These are phyloP conservation scores for Myochromella boudieri DNA, from an alignment of 768 basidiomycete genomes.

Conservation along the genomic window DNA sequence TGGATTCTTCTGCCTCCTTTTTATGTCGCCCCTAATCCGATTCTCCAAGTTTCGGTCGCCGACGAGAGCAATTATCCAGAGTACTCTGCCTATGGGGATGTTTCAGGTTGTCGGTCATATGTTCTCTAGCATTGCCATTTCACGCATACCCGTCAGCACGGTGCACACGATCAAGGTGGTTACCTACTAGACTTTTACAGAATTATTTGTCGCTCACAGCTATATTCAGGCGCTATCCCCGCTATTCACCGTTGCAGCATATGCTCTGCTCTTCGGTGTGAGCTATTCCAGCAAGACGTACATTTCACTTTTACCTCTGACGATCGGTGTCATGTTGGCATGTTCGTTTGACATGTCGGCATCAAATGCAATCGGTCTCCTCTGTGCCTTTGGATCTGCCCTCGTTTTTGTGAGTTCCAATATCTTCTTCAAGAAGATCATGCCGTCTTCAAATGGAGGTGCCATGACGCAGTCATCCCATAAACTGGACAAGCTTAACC, in stretches of 20 bases:
- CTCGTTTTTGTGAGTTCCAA: slow-evolving; percentile 97
- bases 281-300: slow-evolving; percentile 93
- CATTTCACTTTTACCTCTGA: slow-evolving; percentile 90
- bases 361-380: slow-evolving; percentile 82
- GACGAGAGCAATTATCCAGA: slow-evolving; percentile 67
- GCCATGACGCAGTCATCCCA: slow-evolving; percentile 46
- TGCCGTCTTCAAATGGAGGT: slow-evolving; percentile 63
- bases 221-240: slow-evolving; percentile 83
- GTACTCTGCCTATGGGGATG: slow-evolving; percentile 91
- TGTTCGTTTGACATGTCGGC: slow-evolving; percentile 91
- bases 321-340: slow-evolving; percentile 95
- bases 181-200: slow-evolving; percentile 4
- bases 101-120: slow-evolving; percentile 99
- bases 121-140: slow-evolving; percentile 96
- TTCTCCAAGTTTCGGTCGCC: slow-evolving; percentile 72
- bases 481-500: slow-evolving; percentile 95
- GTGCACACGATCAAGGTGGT: slow-evolving; percentile 98
- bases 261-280: slow-evolving; percentile 90
- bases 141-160: slow-evolving; percentile 93
- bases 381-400: slow-evolving; percentile 96
- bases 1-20: slow-evolving; percentile 78
- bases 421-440: slow-evolving; percentile 98
- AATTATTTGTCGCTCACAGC: background rate
- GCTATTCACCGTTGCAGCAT: slow-evolving; percentile 94
- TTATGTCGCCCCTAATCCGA: slow-evolving; percentile 73